Conservation (phyloP, 148 eudicot species). For the Limonium bicolor region DNA sequence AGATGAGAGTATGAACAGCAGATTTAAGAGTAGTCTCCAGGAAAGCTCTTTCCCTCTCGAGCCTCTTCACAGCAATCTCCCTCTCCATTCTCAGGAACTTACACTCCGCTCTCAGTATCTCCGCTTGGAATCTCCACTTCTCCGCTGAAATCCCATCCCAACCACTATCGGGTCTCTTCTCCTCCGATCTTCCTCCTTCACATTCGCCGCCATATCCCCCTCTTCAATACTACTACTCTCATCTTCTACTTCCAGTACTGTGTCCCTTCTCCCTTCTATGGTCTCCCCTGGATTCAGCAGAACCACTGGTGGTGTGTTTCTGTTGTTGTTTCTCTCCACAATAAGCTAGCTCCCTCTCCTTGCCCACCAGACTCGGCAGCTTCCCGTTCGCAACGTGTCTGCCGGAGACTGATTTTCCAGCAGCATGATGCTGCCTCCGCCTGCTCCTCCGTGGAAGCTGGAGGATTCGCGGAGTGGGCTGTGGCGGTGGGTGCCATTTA, state of each 20-base stretch:
- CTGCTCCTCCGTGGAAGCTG: conserved; percentile 57
- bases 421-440: conserved; percentile 21
- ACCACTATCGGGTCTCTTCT: neutral
- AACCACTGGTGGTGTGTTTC: conserved; percentile 23
- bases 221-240: too few species aligned
- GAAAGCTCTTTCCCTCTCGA: conserved; percentile 36
- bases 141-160: conserved; percentile 21
- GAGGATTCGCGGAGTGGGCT: conserved; percentile 62
- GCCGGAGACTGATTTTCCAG: conserved; percentile 1
- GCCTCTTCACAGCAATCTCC: conserved; percentile 39
- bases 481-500: conserved; percentile 49
- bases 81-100: conserved; percentile 59
- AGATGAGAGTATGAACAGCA: conserved; percentile 39
- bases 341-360: conserved; percentile 36
- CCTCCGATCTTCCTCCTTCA: conserved; percentile 1
- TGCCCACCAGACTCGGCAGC: conserved; percentile 31
- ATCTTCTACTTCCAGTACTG: conserved; percentile 10
- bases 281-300: conserved; percentile 13
- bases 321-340: too few species aligned
- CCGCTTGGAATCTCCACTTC: conserved; percentile 69
- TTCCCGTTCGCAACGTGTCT: conserved; percentile 11
- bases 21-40: conserved; percentile 42
- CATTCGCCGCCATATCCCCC: conserved; percentile 4
- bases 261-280: conserved; percentile 23
- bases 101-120: conserved; percentile 79